These are phyloP conservation scores for Phlebopus sp. DNA, from an alignment of 1,284 basidiomycete species.

Conservation along the genomic window DNA sequence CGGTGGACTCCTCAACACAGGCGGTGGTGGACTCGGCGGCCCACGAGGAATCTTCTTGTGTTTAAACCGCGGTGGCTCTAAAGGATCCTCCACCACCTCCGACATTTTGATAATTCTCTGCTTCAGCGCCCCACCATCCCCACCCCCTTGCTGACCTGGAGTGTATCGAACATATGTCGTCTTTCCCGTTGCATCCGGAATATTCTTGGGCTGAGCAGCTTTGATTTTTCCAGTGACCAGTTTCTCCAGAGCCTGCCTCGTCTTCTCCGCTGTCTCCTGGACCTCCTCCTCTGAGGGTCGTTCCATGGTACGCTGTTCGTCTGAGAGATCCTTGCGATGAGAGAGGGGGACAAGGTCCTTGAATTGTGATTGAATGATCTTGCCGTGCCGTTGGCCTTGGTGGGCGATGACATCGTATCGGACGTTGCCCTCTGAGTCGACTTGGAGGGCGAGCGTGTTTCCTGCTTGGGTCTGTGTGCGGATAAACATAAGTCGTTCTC, in stretches of 20 bases:
- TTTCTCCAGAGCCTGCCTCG: slow-evolving; percentile 88
- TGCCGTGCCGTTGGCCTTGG: slow-evolving; percentile 87
- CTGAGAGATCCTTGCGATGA: slow-evolving; percentile 86
- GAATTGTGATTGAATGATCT: slow-evolving; percentile 90
- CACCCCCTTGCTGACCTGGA: slow-evolving; percentile 79
- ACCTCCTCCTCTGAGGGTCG: slow-evolving; percentile 92
- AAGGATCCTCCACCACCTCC: slow-evolving; percentile 93
- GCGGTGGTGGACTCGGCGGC: slow-evolving; percentile 93
- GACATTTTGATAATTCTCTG: slow-evolving; percentile 99
- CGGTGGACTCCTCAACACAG: slow-evolving; percentile 94
- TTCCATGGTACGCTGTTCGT: slow-evolving; percentile 75
- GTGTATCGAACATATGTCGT: slow-evolving; percentile 94
- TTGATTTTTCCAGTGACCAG: slow-evolving; percentile 96
- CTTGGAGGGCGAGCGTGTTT: slow-evolving; percentile 93
- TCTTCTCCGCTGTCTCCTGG: slow-evolving; percentile 85
- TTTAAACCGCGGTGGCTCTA: slow-evolving; percentile 96
- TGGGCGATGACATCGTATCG: slow-evolving; percentile 96
- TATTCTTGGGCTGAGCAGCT: slow-evolving; percentile 90
- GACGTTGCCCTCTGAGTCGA: slow-evolving; percentile 94
- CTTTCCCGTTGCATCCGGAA: slow-evolving; percentile 76
- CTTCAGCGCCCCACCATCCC: slow-evolving; percentile 65
- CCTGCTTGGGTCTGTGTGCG: slow-evolving; percentile 74
- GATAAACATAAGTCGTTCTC: neutral
- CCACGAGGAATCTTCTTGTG: slow-evolving; percentile 98
- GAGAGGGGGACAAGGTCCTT: slow-evolving; percentile 95